A percentile compares a stretch with the other conserved stretches of the same genome.
These are phyloP conservation scores for Venturia oleaginea DNA, from an alignment of 2,329 filamentous ascomycete species.

Conservation along the genomic window DNA sequence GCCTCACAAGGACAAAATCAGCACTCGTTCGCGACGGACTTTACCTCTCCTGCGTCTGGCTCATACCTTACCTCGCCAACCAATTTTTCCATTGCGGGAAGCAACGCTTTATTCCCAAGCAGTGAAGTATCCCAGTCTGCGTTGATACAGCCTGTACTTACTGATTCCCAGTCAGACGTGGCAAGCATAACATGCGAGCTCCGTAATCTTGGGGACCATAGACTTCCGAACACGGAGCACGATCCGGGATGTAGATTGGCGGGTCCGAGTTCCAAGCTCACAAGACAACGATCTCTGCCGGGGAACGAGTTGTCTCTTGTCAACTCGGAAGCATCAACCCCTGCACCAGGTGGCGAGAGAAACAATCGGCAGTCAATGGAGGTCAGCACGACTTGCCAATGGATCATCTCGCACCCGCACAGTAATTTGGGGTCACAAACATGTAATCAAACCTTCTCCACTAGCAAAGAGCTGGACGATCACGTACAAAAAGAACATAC, in stretches of 20 bases:
- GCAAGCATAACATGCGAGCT: not conserved
- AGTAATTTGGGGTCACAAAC: not conserved
- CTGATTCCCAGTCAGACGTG: not conserved
- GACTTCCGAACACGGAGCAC: not conserved
- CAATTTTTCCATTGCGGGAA: not conserved
- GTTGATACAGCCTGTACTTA: not conserved
- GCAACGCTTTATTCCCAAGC: not conserved
- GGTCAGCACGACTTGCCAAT: conserved; percentile 5
- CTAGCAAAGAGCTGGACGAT: conserved; percentile 9
- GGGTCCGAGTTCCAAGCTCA: not conserved
- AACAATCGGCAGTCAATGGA: not conserved
- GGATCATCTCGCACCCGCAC: not conserved
- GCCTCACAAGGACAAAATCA: not conserved
- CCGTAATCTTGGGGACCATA: not conserved
- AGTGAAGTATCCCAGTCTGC: not conserved
- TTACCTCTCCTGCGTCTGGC: not conserved
- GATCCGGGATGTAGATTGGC: not conserved
- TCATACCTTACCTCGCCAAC: not conserved
- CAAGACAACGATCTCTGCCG: not conserved
- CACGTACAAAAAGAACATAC: conserved; percentile 10
- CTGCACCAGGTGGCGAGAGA: not conserved
- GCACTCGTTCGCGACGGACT: not conserved
- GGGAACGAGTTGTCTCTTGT: not conserved
- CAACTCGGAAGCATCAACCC: not conserved
- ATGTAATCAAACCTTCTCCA: conserved; percentile 2